phyloP scores from a whole-genome alignment of 257 asterid species.

The Solanum tarijense region DNA sequence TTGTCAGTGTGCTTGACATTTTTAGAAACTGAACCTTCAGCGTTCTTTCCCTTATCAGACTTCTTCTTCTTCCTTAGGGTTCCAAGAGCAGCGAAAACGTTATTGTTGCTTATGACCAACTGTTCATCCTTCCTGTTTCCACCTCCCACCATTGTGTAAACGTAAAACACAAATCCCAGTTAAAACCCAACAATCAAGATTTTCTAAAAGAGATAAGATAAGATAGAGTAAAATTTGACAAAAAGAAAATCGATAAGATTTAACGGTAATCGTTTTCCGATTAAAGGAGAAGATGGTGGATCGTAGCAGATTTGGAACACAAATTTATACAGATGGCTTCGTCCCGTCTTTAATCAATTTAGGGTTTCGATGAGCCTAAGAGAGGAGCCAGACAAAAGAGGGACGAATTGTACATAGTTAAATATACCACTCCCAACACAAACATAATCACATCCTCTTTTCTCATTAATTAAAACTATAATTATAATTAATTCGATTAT shows the following conservation, averaged over 20 bases:
- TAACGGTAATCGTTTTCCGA: neutral
- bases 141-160: slow-evolving; percentile 61
- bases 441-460: neutral
- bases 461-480: neutral
- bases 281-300: neutral
- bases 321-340: neutral
- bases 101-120: slow-evolving; percentile 56
- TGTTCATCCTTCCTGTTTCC: slow-evolving; percentile 78
- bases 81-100: slow-evolving; percentile 91
- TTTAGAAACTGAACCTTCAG: slow-evolving; percentile 12
- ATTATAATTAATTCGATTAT: too few species aligned
- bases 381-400: neutral
- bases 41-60: slow-evolving; percentile 49
- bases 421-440: neutral
- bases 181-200: neutral
- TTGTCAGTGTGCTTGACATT: slow-evolving; percentile 22
- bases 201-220: neutral
- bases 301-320: neutral
- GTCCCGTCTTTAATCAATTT: neutral
- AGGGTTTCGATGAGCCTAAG: slow-evolving; percentile 3
- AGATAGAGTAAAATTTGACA: neutral
- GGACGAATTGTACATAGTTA: neutral
- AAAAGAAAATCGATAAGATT: neutral
- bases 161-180: neutral
- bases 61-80: slow-evolving; percentile 84